Percentiles rank a stretch among this genome's conserved stretches.
Evolutionary conservation across 768 basidiomycete species (phyloP).

Genomic region (Lyophyllum shimeji): DNA sequence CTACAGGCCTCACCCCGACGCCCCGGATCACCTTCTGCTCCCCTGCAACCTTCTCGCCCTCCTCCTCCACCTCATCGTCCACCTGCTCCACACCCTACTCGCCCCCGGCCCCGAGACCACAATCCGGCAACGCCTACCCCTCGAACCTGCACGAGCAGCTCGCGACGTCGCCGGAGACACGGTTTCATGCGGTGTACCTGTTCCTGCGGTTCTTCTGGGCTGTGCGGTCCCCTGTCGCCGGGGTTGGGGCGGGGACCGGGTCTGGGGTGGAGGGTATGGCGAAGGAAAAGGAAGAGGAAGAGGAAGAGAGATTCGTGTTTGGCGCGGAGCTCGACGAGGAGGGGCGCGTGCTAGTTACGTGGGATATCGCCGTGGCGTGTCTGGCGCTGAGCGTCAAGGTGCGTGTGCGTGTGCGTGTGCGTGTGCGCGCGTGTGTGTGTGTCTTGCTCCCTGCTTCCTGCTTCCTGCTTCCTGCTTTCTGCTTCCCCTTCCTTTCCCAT

Average conservation of each 20-base stretch:
- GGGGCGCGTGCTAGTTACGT: conserved; percentile 38
- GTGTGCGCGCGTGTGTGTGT: too few relatives aligned
- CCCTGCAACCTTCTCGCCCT: conserved; percentile 2
- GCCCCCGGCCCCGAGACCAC: conserved; percentile 10
- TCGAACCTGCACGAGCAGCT: conserved; percentile 54
- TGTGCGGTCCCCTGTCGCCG: too few relatives aligned
- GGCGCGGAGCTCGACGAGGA: conserved; percentile 17
- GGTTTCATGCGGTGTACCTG: conserved; percentile 64
- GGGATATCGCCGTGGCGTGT: conserved; percentile 61
- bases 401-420: too few relatives aligned
- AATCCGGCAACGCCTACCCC: neutral
- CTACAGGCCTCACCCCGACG: neutral
- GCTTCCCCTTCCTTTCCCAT: neutral
- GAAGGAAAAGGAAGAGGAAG: neutral
- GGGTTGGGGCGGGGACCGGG: neutral
- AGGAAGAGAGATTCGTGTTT: neutral
- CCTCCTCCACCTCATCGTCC: conserved; percentile 11
- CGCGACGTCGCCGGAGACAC: conserved; percentile 50
- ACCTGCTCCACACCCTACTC: neutral
- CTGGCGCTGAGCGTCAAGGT: conserved; percentile 66
- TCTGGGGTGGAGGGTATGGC: neutral
- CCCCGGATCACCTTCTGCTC: neutral
- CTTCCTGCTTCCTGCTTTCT: neutral
- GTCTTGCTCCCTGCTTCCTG: too few relatives aligned
- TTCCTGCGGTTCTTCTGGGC: conserved; percentile 57